A percentile compares a stretch with the other conserved stretches of the same genome.
Evolutionary conservation across 352 stramenopile genomes (phyloP).

Genomic region (Globisporangium nagaii): DNA sequence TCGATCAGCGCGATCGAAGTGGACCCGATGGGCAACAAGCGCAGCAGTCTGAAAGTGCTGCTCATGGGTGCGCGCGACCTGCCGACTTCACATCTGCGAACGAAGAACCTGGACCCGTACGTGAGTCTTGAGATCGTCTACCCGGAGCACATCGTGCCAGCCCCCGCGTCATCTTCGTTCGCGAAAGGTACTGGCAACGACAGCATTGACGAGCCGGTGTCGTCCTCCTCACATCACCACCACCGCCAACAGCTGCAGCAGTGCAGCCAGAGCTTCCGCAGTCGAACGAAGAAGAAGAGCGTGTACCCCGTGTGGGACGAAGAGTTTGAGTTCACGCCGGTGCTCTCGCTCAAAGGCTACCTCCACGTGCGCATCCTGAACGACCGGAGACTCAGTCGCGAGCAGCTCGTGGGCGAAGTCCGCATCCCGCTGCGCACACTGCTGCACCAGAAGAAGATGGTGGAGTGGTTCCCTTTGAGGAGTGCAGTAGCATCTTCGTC

Average conservation of each 20-base stretch:
- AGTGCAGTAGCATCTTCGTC: conserved; percentile 16
- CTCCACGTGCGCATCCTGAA: conserved; percentile 65
- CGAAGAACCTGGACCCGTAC: conserved; percentile 71
- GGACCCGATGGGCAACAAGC: conserved; percentile 41
- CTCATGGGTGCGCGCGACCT: conserved; percentile 48
- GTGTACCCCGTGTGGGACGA: conserved; percentile 80
- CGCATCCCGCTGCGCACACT: conserved; percentile 55
- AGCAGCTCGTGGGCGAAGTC: conserved; percentile 65
- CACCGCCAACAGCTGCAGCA: no score
- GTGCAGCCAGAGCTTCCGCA: conserved; percentile 32
- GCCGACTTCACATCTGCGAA: conserved; percentile 52
- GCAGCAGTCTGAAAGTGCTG: conserved; percentile 46
- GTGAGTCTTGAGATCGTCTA: conserved; percentile 64
- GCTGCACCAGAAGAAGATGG: conserved; percentile 53
- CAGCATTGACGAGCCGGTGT: neutral
- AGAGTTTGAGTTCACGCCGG: conserved; percentile 56
- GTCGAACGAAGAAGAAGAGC: conserved; percentile 62
- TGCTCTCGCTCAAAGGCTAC: conserved; percentile 61
- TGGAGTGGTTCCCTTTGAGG: conserved; percentile 55
- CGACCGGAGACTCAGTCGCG: conserved; percentile 55
- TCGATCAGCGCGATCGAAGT: conserved; percentile 55
- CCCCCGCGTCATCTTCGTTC: neutral
- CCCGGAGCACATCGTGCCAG: conserved; percentile 24
- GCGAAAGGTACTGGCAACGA: neutral
- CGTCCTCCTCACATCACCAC: neutral